Evolutionary conservation across 2,329 filamentous ascomycete species (phyloP).

Genomic region (Diplodia intermedia): DNA sequence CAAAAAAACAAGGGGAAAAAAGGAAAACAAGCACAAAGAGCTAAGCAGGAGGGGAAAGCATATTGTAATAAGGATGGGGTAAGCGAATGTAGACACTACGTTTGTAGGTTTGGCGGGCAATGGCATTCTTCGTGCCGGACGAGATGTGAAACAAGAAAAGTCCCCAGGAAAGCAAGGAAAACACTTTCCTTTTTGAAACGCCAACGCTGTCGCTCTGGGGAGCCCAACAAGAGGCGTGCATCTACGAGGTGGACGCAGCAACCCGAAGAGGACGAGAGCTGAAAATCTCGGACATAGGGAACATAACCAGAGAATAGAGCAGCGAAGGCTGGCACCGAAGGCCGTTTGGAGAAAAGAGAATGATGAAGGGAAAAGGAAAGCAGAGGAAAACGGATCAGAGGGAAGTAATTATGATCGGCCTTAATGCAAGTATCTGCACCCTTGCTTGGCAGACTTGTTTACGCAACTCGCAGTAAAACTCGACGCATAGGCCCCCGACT

Average conservation of each 20-base stretch:
- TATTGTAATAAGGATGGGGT: background rate
- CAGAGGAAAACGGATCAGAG: conserved; percentile 12
- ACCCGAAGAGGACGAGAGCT: background rate
- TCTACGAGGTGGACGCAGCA: conserved; percentile 14
- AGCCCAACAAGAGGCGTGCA: conserved; percentile 18
- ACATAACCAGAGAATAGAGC: background rate
- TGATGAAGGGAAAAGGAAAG: background rate
- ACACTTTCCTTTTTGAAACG: conserved; percentile 19
- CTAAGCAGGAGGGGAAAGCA: background rate
- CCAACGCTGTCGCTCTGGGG: conserved; percentile 31
- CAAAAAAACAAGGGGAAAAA: background rate
- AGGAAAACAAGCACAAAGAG: conserved; percentile 4
- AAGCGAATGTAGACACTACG: conserved; percentile 32
- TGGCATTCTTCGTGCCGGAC: conserved; percentile 25
- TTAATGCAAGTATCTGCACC: conserved; percentile 5
- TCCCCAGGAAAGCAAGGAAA: background rate
- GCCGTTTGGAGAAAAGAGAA: conserved; percentile 5
- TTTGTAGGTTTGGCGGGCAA: conserved; percentile 23
- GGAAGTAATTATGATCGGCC: conserved; percentile 23
- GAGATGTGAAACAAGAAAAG: conserved; percentile 16
- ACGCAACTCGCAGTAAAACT: background rate
- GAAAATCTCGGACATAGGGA: conserved; percentile 21
- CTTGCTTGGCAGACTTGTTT: background rate
- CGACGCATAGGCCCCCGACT: background rate
- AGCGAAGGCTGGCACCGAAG: conserved; percentile 12